phyloP scores from a whole-genome alignment of 176 grass and related monocot species.

The Pontederia paniculata region DNA sequence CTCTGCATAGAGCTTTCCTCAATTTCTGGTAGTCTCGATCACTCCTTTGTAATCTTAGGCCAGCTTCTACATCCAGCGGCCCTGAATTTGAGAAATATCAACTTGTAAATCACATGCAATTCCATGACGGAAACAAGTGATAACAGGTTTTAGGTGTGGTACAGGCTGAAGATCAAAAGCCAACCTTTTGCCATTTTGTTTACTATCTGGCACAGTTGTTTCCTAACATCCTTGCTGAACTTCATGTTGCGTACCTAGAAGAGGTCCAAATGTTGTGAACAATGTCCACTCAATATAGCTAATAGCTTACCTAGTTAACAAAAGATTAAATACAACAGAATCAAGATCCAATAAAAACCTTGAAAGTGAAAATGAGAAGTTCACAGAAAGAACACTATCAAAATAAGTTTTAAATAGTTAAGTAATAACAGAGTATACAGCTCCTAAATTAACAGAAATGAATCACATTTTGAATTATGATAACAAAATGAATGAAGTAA shows the following conservation, averaged over 20 bases:
- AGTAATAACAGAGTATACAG: too few species aligned
- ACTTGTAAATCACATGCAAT: neutral
- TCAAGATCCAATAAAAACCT: too few species aligned
- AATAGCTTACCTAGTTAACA: too few species aligned
- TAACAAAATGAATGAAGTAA: too few species aligned
- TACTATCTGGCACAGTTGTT: slow-evolving; percentile 82
- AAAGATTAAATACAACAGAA: too few species aligned
- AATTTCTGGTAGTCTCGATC: slow-evolving; percentile 70
- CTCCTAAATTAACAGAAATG: too few species aligned
- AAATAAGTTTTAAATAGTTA: too few species aligned
- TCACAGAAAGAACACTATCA: too few species aligned
- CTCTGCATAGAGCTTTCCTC: slow-evolving; percentile 68
- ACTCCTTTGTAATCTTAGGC: slow-evolving; percentile 34
- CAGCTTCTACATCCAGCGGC: slow-evolving; percentile 45
- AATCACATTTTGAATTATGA: too few species aligned
- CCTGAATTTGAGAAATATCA: slow-evolving; percentile 29
- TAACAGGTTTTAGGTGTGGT: neutral
- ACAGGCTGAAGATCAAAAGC: neutral
- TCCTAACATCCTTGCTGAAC: slow-evolving; percentile 94
- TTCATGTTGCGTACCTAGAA: slow-evolving; percentile 75
- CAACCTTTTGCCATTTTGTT: slow-evolving; percentile 78
- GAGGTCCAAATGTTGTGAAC: neutral
- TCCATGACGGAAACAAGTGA: too few species aligned
- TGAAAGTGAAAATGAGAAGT: too few species aligned
- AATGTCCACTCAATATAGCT: neutral